These are phyloP conservation scores for Globisporangium sylvaticum DNA, from an alignment of 352 stramenopile species.

Conservation along the genomic window DNA sequence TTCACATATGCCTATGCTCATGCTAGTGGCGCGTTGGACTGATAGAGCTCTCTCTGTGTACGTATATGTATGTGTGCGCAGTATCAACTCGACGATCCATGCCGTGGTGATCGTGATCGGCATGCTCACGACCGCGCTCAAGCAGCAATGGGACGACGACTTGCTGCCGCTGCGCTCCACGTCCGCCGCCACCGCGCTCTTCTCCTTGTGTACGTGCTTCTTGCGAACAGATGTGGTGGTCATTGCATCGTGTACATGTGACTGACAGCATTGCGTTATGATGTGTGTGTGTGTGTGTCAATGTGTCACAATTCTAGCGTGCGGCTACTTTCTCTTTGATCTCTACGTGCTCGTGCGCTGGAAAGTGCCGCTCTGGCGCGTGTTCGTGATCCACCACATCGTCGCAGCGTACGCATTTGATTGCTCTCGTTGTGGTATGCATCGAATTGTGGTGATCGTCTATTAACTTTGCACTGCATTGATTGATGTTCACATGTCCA, in stretches of 20 bases:
- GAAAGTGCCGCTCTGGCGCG: constrained; percentile 68
- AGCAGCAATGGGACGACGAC: constrained; percentile 63
- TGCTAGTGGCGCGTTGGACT: background rate
- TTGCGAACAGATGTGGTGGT: background rate
- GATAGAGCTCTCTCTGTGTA: constrained; percentile 2
- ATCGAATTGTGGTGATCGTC: background rate
- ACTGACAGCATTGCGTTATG: background rate
- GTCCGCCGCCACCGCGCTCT: constrained; percentile 50
- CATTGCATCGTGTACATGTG: background rate
- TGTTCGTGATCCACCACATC: constrained; percentile 80
- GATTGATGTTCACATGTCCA: too few relatives aligned
- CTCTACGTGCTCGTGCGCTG: constrained; percentile 66
- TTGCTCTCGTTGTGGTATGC: background rate
- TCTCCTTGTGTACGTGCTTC: constrained; percentile 67
- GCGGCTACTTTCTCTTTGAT: constrained; percentile 83
- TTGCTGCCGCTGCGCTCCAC: constrained; percentile 53
- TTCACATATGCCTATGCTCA: too few relatives aligned
- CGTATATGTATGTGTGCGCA: constrained; percentile 17
- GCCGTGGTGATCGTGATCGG: constrained; percentile 57
- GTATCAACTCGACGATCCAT: constrained; percentile 80
- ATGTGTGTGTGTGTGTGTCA: background rate
- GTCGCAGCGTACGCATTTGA: constrained; percentile 65
- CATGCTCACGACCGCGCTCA: constrained; percentile 56
- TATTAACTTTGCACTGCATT: too few relatives aligned
- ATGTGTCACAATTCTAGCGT: constrained; percentile 28